phyloP scores from a whole-genome alignment of 371 early-diverging fungal genomes.

The Blakeslea trispora region DNA sequence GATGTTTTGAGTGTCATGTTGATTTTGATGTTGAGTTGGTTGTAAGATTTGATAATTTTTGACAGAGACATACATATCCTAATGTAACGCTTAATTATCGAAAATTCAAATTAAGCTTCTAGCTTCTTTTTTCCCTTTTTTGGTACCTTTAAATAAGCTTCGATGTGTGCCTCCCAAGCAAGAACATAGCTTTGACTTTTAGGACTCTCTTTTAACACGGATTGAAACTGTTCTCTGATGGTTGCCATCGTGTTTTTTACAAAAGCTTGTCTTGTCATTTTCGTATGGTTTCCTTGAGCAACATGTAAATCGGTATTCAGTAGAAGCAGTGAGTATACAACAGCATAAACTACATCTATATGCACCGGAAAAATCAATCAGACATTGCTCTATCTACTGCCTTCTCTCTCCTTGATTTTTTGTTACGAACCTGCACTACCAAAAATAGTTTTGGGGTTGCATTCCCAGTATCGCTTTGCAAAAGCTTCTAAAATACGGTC shows the following conservation, averaged over 20 bases:
- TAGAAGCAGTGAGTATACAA: constrained; percentile 82
- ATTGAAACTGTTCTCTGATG: constrained; percentile 42
- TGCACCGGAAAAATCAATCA: background rate
- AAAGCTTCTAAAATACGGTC: constrained; percentile 86
- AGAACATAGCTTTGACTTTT: constrained; percentile 19
- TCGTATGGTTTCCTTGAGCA: constrained; percentile 66
- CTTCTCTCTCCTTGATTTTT: too few species aligned
- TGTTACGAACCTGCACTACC: constrained; percentile 47
- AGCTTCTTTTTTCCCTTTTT: background rate
- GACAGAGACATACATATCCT: constrained; percentile 78
- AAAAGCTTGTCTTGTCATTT: constrained; percentile 65
- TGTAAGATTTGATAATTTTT: constrained; percentile 77
- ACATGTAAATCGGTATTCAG: constrained; percentile 93
- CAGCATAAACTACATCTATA: constrained; percentile 79
- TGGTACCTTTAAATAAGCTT: constrained; percentile 40
- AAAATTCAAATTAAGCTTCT: background rate
- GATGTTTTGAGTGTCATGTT: too few species aligned
- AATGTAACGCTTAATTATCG: background rate
- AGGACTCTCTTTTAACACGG: background rate
- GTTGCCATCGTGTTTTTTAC: constrained; percentile 62
- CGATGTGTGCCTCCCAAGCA: constrained; percentile 48
- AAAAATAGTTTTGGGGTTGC: constrained; percentile 68
- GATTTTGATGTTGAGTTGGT: constrained; percentile 38
- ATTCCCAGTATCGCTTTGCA: constrained; percentile 78
- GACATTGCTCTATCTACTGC: background rate